Conservation (phyloP, 1,284 basidiomycete species). For the Microbotryum lychnidis-dioicae region DNA sequence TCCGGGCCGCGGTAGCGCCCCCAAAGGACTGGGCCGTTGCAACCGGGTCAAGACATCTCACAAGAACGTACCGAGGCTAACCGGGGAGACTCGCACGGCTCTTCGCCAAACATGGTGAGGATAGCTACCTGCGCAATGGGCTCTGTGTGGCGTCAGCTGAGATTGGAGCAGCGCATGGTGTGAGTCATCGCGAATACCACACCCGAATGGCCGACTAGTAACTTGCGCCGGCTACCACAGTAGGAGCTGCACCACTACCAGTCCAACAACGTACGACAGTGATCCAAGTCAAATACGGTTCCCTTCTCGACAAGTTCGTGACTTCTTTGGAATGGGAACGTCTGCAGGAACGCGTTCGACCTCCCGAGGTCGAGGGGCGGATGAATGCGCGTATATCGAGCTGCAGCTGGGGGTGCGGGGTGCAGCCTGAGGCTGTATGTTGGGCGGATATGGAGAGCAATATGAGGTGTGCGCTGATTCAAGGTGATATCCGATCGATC, state of each 20-base stretch:
- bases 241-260: too few species aligned
- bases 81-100: conserved; percentile 14
- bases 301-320: too few species aligned
- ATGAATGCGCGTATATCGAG: neutral
- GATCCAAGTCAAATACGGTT: too few species aligned
- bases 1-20: neutral
- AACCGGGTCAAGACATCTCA: too few species aligned
- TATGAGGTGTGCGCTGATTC: neutral
- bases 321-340: too few species aligned
- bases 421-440: neutral
- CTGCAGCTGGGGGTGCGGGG: neutral
- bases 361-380: neutral
- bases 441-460: neutral
- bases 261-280: too few species aligned
- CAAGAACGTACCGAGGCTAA: conserved; percentile 14
- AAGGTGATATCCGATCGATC: conserved; percentile 1
- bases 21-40: too few species aligned
- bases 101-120: conserved; percentile 20
- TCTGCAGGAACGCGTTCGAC: too few species aligned
- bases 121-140: neutral
- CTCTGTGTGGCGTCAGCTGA: neutral
- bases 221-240: too few species aligned
- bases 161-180: neutral
- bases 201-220: neutral
- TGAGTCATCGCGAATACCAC: neutral